Conservation (phyloP, 1,139 yeast genomes). For the Pichia sp. region DNA sequence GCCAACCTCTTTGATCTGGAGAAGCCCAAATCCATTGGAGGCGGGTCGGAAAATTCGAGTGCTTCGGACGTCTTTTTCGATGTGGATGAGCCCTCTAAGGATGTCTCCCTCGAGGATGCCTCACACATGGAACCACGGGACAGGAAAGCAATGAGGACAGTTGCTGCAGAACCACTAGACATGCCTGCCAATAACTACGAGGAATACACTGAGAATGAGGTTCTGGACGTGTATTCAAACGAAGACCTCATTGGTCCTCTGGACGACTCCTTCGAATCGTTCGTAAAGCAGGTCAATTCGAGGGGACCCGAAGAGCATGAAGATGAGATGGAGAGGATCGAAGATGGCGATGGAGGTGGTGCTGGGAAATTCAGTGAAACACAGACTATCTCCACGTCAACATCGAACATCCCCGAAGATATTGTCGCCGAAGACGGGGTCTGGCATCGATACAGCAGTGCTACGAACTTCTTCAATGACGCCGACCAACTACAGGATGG, state of each 20-base stretch:
- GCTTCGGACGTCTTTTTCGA: constrained; percentile 23
- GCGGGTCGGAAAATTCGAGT: constrained; percentile 16
- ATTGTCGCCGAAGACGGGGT: constrained; percentile 5
- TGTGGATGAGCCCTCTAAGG: constrained; percentile 18
- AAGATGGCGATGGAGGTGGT: background rate
- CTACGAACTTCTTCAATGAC: constrained; percentile 12
- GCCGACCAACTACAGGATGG: background rate
- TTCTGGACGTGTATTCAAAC: constrained; percentile 3
- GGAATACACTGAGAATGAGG: too few relatives aligned
- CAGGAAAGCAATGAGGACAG: too few relatives aligned
- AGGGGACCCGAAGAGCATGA: background rate
- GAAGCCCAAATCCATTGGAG: constrained; percentile 4
- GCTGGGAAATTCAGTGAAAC: background rate
- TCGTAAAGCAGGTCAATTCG: background rate
- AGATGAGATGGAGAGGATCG: too few relatives aligned
- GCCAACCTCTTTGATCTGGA: background rate
- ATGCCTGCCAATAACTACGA: too few relatives aligned
- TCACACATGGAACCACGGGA: too few relatives aligned
- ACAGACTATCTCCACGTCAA: background rate
- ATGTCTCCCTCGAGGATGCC: background rate
- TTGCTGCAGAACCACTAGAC: too few relatives aligned
- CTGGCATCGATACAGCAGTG: constrained; percentile 16
- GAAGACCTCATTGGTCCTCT: constrained; percentile 10
- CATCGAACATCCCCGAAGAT: background rate
- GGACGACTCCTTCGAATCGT: constrained; percentile 8